Evolutionary conservation across 805 yeast genomes (phyloP), one percentile per base, ranked within the genome.

Genomic region (Wickerhamomyces mucosus): DNA sequence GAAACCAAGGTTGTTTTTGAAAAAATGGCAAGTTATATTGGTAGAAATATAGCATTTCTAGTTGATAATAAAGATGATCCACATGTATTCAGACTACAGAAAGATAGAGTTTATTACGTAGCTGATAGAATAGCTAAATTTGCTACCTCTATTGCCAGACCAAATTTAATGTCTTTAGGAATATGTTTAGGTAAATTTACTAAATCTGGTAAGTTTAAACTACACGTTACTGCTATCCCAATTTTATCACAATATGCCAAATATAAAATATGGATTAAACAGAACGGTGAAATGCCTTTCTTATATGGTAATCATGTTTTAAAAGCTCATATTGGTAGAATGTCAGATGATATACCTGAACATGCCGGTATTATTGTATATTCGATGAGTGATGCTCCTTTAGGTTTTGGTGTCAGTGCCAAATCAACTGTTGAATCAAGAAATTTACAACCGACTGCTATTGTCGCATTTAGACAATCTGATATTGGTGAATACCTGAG

Each of bases 231-330:
- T n/a, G 69, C 96, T 4, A 67, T 92, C 41, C 77, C 82, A 28
- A 71, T 83, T 39, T 61, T 92, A 35, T 79, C 95, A 3, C 79
- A 83, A 46, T 78, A 79, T 53, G 96, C 98, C 30, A 83, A 82
- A 56, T 86, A 78, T 63, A 92, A 89, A 61, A 67, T 92, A 25
- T 92, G 98, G 98, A 84, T 92, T 59, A 92, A 92, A 58, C 77
- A 75, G 31, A 92, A 92, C 53, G 98, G 98, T 48, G 98, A 92
- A 59, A 92, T 92, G 98, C 97, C 98, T 11, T 92, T 80, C 55
- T 61, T 92, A 42, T 92, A 92, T 48, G 98, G 98, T 22, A 92
- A 92, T 63, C 95, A 92, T 56, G 89, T 89, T 18, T 67, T 92
- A 45, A 92, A 92, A 55, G 98, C 98, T 5, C 98, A 92, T 54